A percentile compares a stretch with the other conserved stretches of the same genome.
phyloP scores from a whole-genome alignment of 2,329 filamentous ascomycete species.

The Claviceps purpurea region DNA sequence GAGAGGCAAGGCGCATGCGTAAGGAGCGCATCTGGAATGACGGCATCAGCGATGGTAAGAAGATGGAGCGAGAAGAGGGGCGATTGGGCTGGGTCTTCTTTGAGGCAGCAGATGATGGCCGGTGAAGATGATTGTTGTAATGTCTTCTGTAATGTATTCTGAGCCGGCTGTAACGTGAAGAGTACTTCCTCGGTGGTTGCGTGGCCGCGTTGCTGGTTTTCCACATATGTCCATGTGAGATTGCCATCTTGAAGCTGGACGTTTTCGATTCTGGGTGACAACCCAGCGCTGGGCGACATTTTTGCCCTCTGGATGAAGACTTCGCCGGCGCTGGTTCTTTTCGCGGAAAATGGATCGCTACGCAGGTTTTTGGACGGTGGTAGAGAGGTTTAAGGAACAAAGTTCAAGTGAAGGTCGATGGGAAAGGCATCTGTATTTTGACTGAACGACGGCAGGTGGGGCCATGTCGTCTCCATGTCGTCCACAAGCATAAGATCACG shows the following conservation, averaged over 20 bases:
- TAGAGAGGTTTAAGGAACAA: background rate
- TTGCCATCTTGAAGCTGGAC: slow-evolving; percentile 12
- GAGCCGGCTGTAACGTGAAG: slow-evolving; percentile 11
- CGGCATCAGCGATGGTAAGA: slow-evolving; percentile 13
- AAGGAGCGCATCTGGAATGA: slow-evolving; percentile 22
- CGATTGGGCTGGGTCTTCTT: slow-evolving; percentile 18
- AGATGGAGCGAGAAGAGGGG: slow-evolving; percentile 14
- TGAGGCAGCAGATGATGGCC: slow-evolving; percentile 24
- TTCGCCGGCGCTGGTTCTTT: background rate
- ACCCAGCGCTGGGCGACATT: background rate
- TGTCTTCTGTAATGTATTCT: background rate
- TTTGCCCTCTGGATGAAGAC: no score
- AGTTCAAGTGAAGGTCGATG: background rate
- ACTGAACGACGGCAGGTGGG: background rate
- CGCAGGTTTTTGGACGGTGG: background rate
- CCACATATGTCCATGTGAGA: slow-evolving; percentile 16
- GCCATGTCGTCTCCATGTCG: background rate
- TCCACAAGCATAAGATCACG: background rate
- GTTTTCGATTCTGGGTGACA: slow-evolving; percentile 6
- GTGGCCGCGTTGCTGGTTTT: slow-evolving; percentile 6
- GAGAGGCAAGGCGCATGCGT: slow-evolving; percentile 19
- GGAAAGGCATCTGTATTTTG: background rate
- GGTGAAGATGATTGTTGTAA: background rate
- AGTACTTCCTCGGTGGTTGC: slow-evolving; percentile 15
- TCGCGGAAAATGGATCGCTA: background rate